phyloP scores from a whole-genome alignment of 202 grass and related monocot species.

The Setaria viridis region DNA sequence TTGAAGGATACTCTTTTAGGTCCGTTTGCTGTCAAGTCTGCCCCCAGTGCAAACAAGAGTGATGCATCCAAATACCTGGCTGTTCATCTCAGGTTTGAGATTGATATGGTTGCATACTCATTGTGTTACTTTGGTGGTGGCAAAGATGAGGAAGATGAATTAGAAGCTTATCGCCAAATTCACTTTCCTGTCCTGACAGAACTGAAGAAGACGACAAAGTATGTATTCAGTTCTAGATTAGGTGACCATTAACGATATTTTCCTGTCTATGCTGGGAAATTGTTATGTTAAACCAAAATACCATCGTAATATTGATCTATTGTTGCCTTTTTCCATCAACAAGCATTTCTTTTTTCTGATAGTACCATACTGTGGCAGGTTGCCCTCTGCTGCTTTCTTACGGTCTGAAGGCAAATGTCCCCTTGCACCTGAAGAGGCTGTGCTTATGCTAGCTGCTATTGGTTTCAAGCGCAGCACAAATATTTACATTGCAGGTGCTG shows the following conservation, averaged over 20 bases:
- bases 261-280: conserved; percentile 8
- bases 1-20: conserved; percentile 87
- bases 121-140: conserved; percentile 99
- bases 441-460: conserved; percentile 95
- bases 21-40: conserved; percentile 56
- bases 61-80: conserved; percentile 77
- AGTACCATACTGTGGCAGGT: conserved; percentile 59
- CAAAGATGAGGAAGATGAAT: conserved; percentile 89
- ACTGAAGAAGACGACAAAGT: conserved; percentile 83
- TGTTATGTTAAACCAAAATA: conserved; percentile 35
- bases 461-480: conserved; percentile 90
- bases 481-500: conserved; percentile 91
- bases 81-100: conserved; percentile 95
- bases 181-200: conserved; percentile 92
- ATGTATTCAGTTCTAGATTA: conserved; percentile 49
- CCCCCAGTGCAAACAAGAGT: conserved; percentile 39
- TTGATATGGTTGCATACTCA: conserved; percentile 98
- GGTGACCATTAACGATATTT: conserved; percentile 16
- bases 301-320: conserved; percentile 18
- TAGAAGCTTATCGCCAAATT: conserved; percentile 78
- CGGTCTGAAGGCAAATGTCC: conserved; percentile 94
- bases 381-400: conserved; percentile 77
- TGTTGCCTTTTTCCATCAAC: neutral
- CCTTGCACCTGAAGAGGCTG: conserved; percentile 93
- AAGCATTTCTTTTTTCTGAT: conserved; percentile 28